These are phyloP conservation scores for Diaporthe citrichinensis DNA, from an alignment of 2,329 filamentous ascomycete genomes.

Conservation along the genomic window DNA sequence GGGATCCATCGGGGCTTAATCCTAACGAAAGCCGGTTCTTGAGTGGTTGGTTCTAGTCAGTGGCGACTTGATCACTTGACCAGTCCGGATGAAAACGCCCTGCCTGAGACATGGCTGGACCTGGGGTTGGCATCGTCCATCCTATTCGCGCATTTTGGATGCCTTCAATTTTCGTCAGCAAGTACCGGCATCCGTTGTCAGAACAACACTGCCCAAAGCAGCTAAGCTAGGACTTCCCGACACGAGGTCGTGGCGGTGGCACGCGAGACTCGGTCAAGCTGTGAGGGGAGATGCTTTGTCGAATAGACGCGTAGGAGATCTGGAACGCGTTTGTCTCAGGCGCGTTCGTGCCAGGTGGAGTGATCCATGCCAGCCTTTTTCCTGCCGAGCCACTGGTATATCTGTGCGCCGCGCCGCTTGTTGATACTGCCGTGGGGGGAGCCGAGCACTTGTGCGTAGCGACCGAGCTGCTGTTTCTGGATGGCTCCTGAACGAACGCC, in stretches of 20 bases:
- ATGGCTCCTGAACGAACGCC: conserved; percentile 19
- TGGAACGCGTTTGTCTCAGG: conserved; percentile 28
- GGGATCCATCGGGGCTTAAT: background rate
- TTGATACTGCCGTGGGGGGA: background rate
- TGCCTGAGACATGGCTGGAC: background rate
- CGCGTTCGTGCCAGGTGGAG: conserved; percentile 15
- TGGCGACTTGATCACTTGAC: background rate
- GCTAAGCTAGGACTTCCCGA: background rate
- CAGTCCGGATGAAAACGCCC: background rate
- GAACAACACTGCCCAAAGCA: background rate
- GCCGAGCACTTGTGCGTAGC: background rate
- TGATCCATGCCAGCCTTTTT: conserved; percentile 6
- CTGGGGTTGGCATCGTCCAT: background rate
- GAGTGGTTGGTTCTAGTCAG: background rate
- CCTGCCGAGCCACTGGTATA: background rate
- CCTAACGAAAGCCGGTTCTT: background rate
- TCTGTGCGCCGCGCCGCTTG: conserved; percentile 6
- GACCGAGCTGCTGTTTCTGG: background rate
- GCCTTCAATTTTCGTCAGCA: background rate
- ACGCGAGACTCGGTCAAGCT: background rate
- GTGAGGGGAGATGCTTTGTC: background rate
- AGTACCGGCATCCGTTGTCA: background rate
- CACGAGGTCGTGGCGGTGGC: conserved; percentile 21
- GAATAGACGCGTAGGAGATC: conserved; percentile 7
- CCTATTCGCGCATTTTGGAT: background rate